Evolutionary conservation across 768 basidiomycete genomes (phyloP), one percentile per base, ranked within the genome.

Genomic region (Mycena latifolia): DNA sequence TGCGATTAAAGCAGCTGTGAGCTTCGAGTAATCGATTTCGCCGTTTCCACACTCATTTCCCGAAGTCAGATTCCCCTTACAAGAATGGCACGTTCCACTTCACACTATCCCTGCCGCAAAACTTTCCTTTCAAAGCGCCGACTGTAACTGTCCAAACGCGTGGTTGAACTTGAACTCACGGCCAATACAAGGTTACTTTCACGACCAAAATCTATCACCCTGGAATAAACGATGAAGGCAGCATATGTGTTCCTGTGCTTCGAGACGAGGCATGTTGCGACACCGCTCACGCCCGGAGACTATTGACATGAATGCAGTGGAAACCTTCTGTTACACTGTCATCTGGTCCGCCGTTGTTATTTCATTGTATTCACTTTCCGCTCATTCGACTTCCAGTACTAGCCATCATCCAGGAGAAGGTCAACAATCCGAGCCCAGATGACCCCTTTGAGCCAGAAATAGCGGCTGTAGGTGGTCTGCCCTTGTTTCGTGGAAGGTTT

Each of bases 381-480:
- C 69, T 61, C 33, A 66, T 29, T 24, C 28, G n/a, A 33, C 24
- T 54, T 60, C 20, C 62, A 95, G 94, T 95, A 1, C 84, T 95
- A 22, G 81, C 82, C 27, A 87, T 89, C 52, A 88, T 95, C 63
- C 90, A 92, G 76, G 92, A 94, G 74, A 95, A 95, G 78, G 74
- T 95, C 55, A 94, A 94, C 76, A 93, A 95, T 75, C 94, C 94
- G 20, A 92, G 91, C 74, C 84, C 92, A 20, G 94, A 95, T 72
- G 94, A 95, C 74, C 94, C 94, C 0, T 95, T 93, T 72, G 92
- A 94, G 72, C 91, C 94, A 29, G 93, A 94, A 1, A 92, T 94
- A 70, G 94, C 94, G 39, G 90, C 89, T 33, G 92, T 95, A 74
- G 59, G 90, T 79, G 29, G n/a, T 48, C 25, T 5, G 47, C 37